These are phyloP conservation scores for Diaporthe eres DNA, from an alignment of 2,329 filamentous ascomycete species.

Conservation along the genomic window DNA sequence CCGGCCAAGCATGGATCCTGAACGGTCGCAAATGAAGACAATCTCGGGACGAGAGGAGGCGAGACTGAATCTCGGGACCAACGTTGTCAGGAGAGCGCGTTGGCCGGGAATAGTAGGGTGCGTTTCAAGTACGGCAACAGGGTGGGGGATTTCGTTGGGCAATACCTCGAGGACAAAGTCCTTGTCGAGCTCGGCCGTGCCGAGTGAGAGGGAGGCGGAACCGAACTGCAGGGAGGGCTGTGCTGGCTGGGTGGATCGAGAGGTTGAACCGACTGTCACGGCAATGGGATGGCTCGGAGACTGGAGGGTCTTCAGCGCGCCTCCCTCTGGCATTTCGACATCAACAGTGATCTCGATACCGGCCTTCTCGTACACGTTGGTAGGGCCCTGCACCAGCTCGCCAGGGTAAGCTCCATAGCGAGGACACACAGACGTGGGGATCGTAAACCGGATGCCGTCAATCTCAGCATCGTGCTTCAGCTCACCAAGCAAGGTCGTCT, in stretches of 20 bases:
- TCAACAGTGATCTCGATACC: not conserved
- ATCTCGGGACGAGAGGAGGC: not conserved
- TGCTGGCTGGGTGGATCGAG: not conserved
- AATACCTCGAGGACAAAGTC: not conserved
- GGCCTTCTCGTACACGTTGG: conserved; percentile 20
- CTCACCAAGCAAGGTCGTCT: conserved; percentile 78
- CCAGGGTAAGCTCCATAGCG: conserved; percentile 70
- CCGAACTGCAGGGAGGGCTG: not conserved
- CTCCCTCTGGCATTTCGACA: not conserved
- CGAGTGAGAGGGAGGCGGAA: not conserved
- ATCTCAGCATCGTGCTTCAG: conserved; percentile 79
- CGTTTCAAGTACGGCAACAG: not conserved
- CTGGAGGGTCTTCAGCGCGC: not conserved
- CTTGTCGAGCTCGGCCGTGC: not conserved
- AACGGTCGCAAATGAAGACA: not conserved
- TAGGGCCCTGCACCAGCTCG: conserved; percentile 45
- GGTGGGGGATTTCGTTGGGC: not conserved
- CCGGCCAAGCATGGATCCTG: not conserved
- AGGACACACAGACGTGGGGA: conserved; percentile 77
- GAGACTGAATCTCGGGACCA: not conserved
- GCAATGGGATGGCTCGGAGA: not conserved
- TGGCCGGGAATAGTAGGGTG: not conserved
- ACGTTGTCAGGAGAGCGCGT: not conserved
- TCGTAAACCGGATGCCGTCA: conserved; percentile 77
- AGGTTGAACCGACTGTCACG: not conserved